Evolutionary conservation across 345 rosid genomes (phyloP).

Genomic region (Sonneratia caseolaris): DNA sequence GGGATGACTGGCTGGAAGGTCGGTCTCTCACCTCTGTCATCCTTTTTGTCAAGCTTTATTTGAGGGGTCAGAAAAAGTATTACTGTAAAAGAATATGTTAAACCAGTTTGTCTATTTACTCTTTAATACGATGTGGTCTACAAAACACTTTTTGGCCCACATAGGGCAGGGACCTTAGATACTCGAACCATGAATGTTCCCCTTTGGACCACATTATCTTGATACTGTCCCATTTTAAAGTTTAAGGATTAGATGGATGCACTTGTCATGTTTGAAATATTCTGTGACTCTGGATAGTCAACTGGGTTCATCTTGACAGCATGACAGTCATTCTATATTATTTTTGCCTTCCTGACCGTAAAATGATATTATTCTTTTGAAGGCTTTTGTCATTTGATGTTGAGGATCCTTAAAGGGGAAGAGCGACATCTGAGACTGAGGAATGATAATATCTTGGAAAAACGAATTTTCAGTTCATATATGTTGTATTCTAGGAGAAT

Average conservation of each 20-base stretch:
- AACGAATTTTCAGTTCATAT: not conserved
- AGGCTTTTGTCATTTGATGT: not conserved
- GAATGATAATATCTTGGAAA: not conserved
- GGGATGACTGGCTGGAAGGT: no score
- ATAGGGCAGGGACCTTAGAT: not conserved
- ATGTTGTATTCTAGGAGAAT: not conserved
- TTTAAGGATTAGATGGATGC: not conserved
- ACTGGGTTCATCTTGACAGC: not conserved
- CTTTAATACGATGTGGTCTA: not conserved
- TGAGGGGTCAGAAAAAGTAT: no score
- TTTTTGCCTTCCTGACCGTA: not conserved
- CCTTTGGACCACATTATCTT: not conserved
- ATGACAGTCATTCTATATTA: not conserved
- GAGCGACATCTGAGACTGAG: not conserved
- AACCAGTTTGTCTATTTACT: no score
- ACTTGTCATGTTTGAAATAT: not conserved
- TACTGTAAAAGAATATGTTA: no score
- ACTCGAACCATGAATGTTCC: not conserved
- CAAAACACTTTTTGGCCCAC: not conserved
- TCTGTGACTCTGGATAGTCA: not conserved
- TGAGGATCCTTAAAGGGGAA: not conserved
- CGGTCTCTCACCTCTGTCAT: no score
- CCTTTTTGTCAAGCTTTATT: no score
- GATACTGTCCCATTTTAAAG: not conserved
- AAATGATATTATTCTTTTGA: not conserved